Evolutionary conservation across 441 rosid genomes (phyloP).

Genomic region (Capsella rubella): DNA sequence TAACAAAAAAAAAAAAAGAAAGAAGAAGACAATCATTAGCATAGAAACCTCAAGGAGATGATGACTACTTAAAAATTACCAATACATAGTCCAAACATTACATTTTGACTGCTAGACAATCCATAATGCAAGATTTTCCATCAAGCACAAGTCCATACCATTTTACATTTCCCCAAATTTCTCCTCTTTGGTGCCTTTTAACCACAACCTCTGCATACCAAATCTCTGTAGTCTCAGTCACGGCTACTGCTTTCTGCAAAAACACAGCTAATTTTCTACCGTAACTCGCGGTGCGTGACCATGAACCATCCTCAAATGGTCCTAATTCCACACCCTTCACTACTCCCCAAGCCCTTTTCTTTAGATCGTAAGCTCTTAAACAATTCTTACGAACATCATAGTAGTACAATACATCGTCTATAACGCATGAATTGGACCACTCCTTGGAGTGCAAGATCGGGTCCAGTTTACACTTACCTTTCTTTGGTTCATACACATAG

Average conservation of each 20-base stretch:
- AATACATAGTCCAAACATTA: slow-evolving; percentile 16
- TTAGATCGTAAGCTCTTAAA: slow-evolving; percentile 12
- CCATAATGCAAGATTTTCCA: slow-evolving; percentile 5
- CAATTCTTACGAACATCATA: neutral
- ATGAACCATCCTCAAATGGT: neutral
- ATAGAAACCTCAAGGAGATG: neutral
- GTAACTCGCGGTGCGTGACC: neutral
- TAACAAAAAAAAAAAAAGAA: too few relatives aligned
- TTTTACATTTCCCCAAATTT: neutral
- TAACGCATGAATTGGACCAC: neutral
- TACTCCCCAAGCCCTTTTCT: neutral
- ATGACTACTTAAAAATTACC: neutral
- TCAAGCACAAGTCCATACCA: slow-evolving; percentile 23
- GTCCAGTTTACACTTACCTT: neutral
- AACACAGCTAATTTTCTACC: neutral
- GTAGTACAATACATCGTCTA: slow-evolving; percentile 16
- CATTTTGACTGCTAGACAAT: slow-evolving; percentile 12
- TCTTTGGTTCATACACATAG: slow-evolving; percentile 27
- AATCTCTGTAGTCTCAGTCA: neutral
- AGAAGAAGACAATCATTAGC: neutral
- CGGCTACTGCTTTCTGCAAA: neutral
- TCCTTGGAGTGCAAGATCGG: neutral
- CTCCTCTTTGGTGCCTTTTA: slow-evolving; percentile 12
- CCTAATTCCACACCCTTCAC: slow-evolving; percentile 7
- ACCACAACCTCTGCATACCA: slow-evolving; percentile 22